These are phyloP conservation scores for Calonectria henricotiae DNA, from an alignment of 2,329 filamentous ascomycete species.

Conservation along the genomic window DNA sequence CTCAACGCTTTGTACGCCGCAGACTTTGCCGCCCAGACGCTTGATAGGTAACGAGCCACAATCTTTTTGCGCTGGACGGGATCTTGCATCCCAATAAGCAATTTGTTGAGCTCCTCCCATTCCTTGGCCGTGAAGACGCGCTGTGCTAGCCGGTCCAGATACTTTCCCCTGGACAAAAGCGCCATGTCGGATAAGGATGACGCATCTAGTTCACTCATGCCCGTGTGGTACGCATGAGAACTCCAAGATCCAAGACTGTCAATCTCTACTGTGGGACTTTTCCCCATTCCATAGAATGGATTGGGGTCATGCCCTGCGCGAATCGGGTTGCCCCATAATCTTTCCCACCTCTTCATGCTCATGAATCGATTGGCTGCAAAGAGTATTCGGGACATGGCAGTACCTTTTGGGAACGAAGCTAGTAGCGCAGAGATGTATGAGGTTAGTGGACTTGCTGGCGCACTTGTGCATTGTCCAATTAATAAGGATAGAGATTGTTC, in stretches of 20 bases:
- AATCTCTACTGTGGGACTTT: background rate
- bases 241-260: background rate
- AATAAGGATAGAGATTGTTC: conserved; percentile 47
- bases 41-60: conserved; percentile 15
- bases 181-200: conserved; percentile 14
- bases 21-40: conserved; percentile 13
- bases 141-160: conserved; percentile 15
- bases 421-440: conserved; percentile 47
- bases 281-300: conserved; percentile 46
- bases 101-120: conserved; percentile 23
- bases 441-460: conserved; percentile 41
- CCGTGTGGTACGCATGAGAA: background rate
- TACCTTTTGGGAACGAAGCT: conserved; percentile 42
- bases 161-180: conserved; percentile 13
- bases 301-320: conserved; percentile 49
- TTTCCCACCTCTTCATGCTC: conserved; percentile 40
- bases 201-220: conserved; percentile 14
- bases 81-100: conserved; percentile 19
- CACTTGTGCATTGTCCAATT: conserved; percentile 47
- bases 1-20: conserved; percentile 23
- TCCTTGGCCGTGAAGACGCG: conserved; percentile 15
- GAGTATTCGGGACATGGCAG: conserved; percentile 37
- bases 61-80: conserved; percentile 15
- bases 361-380: conserved; percentile 34
- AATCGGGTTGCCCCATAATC: conserved; percentile 49